These are phyloP conservation scores for Aspergillus udagawae DNA, from an alignment of 2,329 filamentous ascomycete genomes.

Conservation along the genomic window DNA sequence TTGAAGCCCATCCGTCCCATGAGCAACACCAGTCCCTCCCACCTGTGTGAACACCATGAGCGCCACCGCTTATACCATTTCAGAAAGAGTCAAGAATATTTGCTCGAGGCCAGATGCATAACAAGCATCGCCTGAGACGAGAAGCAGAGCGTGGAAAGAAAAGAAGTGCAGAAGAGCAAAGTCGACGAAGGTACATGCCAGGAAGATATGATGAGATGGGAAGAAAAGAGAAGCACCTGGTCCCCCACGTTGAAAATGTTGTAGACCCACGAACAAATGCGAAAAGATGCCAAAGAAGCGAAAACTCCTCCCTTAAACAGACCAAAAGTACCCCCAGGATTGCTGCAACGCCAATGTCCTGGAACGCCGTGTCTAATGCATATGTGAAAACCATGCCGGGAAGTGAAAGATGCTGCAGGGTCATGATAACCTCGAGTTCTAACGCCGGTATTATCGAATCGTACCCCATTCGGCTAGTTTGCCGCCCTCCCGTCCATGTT, in stretches of 20 bases:
- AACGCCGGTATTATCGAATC: conserved; percentile 55
- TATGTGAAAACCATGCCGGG: conserved; percentile 16
- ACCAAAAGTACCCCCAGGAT: conserved; percentile 21
- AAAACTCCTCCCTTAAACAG: conserved; percentile 19
- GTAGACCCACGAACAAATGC: conserved; percentile 21
- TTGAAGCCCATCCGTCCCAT: conserved; percentile 4
- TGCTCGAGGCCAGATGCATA: background rate
- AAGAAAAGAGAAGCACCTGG: conserved; percentile 10
- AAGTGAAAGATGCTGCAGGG: conserved; percentile 7
- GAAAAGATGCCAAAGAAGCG: conserved; percentile 27
- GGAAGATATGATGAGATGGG: conserved; percentile 17
- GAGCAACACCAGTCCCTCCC: conserved; percentile 20
- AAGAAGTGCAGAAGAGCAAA: conserved; percentile 7
- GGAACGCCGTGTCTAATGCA: conserved; percentile 36
- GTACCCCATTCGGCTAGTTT: conserved; percentile 75
- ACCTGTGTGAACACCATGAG: conserved; percentile 26
- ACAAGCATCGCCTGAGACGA: conserved; percentile 10
- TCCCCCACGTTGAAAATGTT: conserved; percentile 20
- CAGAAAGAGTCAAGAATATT: conserved; percentile 6
- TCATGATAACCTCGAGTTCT: conserved; percentile 3
- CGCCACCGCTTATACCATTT: conserved; percentile 28
- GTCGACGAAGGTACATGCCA: conserved; percentile 15
- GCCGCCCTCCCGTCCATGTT: conserved; percentile 62
- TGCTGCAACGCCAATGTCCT: conserved; percentile 22
- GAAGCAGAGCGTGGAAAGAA: conserved; percentile 6